phyloP scores from a whole-genome alignment of 2,329 filamentous ascomycete genomes.

The Aureobasidium sp. region DNA sequence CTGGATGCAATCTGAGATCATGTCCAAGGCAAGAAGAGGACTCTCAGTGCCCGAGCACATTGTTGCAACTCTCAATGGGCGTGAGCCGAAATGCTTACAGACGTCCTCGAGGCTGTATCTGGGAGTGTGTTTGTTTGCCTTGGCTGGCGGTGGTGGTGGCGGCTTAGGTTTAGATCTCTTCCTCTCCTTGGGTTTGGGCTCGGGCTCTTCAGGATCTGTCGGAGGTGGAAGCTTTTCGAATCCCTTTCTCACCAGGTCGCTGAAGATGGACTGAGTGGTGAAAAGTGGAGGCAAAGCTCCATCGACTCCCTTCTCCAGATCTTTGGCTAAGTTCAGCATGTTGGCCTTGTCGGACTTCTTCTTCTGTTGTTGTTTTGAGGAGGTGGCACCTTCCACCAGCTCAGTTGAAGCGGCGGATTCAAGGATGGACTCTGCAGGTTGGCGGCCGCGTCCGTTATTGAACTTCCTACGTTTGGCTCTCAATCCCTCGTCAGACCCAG shows the following conservation, averaged over 20 bases:
- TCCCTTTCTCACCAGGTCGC: slow-evolving; percentile 36
- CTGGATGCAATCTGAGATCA: slow-evolving; percentile 39
- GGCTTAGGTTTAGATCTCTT: too few species aligned
- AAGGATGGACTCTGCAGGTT: background rate
- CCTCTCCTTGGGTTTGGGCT: too few species aligned
- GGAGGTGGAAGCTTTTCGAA: background rate
- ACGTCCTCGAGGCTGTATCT: slow-evolving; percentile 26
- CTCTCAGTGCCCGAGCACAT: slow-evolving; percentile 74
- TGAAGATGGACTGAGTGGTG: slow-evolving; percentile 41
- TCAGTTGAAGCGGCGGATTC: background rate
- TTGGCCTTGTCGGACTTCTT: background rate
- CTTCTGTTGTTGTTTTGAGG: background rate
- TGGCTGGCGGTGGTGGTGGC: background rate
- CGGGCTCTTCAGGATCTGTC: too few species aligned
- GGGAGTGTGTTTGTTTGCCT: slow-evolving; percentile 15
- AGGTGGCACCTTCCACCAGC: background rate
- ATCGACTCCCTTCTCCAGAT: slow-evolving; percentile 20
- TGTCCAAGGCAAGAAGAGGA: slow-evolving; percentile 57
- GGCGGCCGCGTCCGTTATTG: background rate
- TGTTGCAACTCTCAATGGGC: slow-evolving; percentile 52
- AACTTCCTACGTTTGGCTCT: background rate
- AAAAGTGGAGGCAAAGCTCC: slow-evolving; percentile 38
- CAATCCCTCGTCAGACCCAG: background rate
- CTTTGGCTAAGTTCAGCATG: background rate
- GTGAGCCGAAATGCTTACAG: slow-evolving; percentile 27